A percentile compares a stretch with the other conserved stretches of the same genome.
These are phyloP conservation scores for Sequoiadendron giganteum DNA, from an alignment of 75 land plant species.

Conservation along the genomic window DNA sequence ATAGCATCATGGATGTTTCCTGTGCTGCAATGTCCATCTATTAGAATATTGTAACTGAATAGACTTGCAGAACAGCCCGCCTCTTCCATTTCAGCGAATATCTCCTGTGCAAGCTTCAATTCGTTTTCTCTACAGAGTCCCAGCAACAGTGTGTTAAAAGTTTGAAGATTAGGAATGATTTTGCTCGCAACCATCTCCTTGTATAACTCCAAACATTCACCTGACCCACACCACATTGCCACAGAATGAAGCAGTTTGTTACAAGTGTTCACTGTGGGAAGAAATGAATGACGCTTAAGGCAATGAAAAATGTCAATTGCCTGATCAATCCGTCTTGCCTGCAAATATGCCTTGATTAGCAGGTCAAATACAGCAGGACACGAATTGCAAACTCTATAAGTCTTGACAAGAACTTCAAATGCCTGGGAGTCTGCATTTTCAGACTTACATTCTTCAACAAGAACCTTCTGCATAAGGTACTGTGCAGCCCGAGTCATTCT, in stretches of 20 bases:
- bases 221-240: slow-evolving; percentile 18
- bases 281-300: slow-evolving; percentile 28
- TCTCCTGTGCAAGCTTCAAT: not conserved
- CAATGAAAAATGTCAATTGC: slow-evolving; percentile 24
- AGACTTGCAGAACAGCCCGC: not conserved
- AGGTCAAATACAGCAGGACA: slow-evolving; percentile 65
- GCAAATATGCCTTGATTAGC: slow-evolving; percentile 36
- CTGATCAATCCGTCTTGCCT: slow-evolving; percentile 30
- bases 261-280: slow-evolving; percentile 16
- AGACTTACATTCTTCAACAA: not conserved
- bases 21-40: slow-evolving; percentile 4
- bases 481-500: slow-evolving; percentile 27
- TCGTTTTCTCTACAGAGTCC: not conserved
- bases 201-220: slow-evolving; percentile 26
- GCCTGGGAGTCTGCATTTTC: slow-evolving; percentile 11
- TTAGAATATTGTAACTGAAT: slow-evolving; percentile 14
- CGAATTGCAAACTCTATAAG: slow-evolving; percentile 44
- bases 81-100: slow-evolving; percentile 11
- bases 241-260: slow-evolving; percentile 38
- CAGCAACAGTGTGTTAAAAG: slow-evolving; percentile 7
- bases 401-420: slow-evolving; percentile 33
- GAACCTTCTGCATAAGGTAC: slow-evolving; percentile 29
- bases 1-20: slow-evolving; percentile 11
- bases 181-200: slow-evolving; percentile 25
- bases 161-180: slow-evolving; percentile 3